phyloP scores from a whole-genome alignment of 1,139 yeast species.

The Kazachstania sp. region DNA sequence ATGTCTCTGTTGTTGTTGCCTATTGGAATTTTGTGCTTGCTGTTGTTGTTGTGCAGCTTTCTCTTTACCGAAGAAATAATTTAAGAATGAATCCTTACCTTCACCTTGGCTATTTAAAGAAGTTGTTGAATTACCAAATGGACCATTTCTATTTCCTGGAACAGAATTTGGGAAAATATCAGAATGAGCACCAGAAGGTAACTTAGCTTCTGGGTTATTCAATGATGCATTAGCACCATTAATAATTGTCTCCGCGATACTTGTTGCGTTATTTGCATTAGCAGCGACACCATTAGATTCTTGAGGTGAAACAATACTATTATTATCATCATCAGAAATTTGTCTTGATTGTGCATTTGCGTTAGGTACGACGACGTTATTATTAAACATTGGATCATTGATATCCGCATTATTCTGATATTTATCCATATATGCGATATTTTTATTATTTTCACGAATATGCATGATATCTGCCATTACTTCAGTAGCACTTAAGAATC shows the following conservation, averaged over 20 bases:
- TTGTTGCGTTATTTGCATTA: not conserved
- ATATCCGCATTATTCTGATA: not conserved
- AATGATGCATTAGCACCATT: conserved; percentile 8
- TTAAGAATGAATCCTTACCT: conserved; percentile 64
- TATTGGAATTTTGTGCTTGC: too few species aligned
- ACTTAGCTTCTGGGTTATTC: not conserved
- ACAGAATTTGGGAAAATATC: conserved; percentile 1
- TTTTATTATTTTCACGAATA: conserved; percentile 33
- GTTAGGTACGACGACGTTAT: not conserved
- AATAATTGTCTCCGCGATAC: not conserved
- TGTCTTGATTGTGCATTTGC: not conserved
- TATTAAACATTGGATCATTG: not conserved
- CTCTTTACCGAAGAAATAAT: conserved; percentile 91
- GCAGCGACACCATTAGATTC: conserved; percentile 1
- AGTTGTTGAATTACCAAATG: conserved; percentile 1
- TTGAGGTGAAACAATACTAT: conserved; percentile 3
- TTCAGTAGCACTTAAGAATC: conserved; percentile 90
- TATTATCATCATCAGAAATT: conserved; percentile 4
- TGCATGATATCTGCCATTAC: conserved; percentile 83
- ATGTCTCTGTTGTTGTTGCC: too few species aligned
- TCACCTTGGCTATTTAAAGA: conserved; percentile 1
- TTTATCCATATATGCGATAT: conserved; percentile 13
- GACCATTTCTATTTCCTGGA: conserved; percentile 1
- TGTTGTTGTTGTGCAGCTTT: conserved; percentile 28
- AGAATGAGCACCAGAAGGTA: conserved; percentile 7